Evolutionary conservation across 805 yeast genomes (phyloP), one percentile per base, ranked within the genome.

Genomic region (Candida chauliodis): DNA sequence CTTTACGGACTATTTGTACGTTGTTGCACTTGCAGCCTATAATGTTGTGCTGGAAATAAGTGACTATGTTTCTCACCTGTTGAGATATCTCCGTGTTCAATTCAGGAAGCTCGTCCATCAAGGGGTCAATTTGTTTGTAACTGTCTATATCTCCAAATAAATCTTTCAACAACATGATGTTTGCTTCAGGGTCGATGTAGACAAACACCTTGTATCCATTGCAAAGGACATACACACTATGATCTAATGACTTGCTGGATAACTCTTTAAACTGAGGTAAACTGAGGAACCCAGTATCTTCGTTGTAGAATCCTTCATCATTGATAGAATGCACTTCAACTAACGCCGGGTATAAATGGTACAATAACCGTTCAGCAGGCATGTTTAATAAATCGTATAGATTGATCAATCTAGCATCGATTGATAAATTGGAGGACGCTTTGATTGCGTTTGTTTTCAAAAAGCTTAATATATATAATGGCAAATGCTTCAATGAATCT

Each of bases 141-240:
- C 69, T 49, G 5, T 73, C 70, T 18, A 76, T 69, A 8, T 59
- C 47, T 0, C 91, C 95, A 51, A 91, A 80, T 40, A 93, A 59
- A 56, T 90, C 97, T 45, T 75, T 69, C 24, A 90, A 51, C 17
- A 93, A 66, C 41, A 78, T 58, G 8, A 82, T 78, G 47, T 82
- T 79, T 0, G 85, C 84, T 30, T 77, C 74, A 14, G 76, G 76
- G 56, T 84, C 87, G 29, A 90, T 64, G 79, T 85, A 83, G 25
- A 90, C 63, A 36, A 68, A 69, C 3, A 80, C 66, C 10, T 61
- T 52, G 16, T 64, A 66, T 14, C 95, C 91, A 50, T 86, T 78
- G 64, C 84, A 89, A 15, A 84, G 59, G 33, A 93, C 55, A 58
- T 84, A 88, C 7, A 85, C 89, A 6, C 95, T 95, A 30, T 88